phyloP scores from a whole-genome alignment of 164 flowering plant species.

The Hamamelis virginiana region DNA sequence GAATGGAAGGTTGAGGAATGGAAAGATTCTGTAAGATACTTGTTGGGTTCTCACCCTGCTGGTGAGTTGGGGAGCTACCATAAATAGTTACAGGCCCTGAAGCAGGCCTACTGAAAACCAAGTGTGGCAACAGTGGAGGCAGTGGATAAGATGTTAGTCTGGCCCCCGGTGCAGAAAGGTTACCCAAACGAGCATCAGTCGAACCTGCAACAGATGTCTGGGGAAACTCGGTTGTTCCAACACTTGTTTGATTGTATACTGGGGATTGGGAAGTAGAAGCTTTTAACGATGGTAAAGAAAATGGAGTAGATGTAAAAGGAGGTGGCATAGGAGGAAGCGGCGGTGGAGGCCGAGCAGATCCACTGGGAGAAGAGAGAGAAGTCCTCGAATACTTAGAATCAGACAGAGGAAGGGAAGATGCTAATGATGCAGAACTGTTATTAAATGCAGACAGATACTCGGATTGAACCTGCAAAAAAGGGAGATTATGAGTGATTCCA shows the following conservation, averaged over 20 bases:
- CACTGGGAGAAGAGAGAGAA: constrained; percentile 50
- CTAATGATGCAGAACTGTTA: constrained; percentile 30
- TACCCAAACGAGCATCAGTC: constrained; percentile 37
- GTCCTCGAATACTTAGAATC: constrained; percentile 54
- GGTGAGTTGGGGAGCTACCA: constrained; percentile 46
- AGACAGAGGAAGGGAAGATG: constrained; percentile 33
- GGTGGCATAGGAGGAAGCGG: constrained; percentile 96
- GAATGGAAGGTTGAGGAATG: constrained; percentile 42
- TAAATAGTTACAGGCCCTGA: constrained; percentile 46
- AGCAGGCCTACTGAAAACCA: constrained; percentile 51
- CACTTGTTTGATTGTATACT: constrained; percentile 38
- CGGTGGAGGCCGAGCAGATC: constrained; percentile 67
- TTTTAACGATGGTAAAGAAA: constrained; percentile 36
- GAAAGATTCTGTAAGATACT: constrained; percentile 44
- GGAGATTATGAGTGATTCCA: neutral
- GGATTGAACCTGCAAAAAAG: constrained; percentile 49
- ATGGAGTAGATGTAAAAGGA: constrained; percentile 55
- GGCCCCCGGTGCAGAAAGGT: constrained; percentile 41
- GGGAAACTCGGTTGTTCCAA: constrained; percentile 39
- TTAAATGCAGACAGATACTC: constrained; percentile 44
- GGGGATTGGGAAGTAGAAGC: constrained; percentile 41
- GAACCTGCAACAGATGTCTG: constrained; percentile 31
- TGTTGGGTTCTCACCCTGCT: constrained; percentile 50
- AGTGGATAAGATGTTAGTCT: constrained; percentile 47
- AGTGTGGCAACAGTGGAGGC: constrained; percentile 42